Evolutionary conservation across 1,284 basidiomycete species (phyloP).

Genomic region (Ceratobasidium sp.): DNA sequence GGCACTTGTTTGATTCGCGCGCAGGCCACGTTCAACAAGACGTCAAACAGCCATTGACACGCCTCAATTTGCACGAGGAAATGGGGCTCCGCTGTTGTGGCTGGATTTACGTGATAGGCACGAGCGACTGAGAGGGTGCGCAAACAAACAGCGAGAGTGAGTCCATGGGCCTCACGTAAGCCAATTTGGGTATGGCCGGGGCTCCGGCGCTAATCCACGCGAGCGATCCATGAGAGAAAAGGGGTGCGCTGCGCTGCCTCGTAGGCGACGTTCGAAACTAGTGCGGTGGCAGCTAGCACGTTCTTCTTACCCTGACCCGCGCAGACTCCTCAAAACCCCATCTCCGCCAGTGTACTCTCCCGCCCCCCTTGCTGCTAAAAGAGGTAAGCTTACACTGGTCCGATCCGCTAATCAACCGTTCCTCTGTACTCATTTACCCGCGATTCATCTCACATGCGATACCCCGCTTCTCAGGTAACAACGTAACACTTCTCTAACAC

Average conservation of each 20-base stretch:
- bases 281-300: neutral
- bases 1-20: no score
- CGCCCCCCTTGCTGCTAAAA: constrained; percentile 6
- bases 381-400: no score
- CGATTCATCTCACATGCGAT: constrained; percentile 8
- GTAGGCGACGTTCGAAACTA: neutral
- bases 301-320: constrained; percentile 12
- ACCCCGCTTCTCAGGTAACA: neutral
- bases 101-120: no score
- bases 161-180: constrained; percentile 1
- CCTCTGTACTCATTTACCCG: neutral
- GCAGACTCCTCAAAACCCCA: neutral
- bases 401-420: constrained; percentile 13
- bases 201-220: neutral
- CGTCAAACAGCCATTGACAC: no score
- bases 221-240: constrained; percentile 10
- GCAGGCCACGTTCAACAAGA: no score
- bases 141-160: no score
- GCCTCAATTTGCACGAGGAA: no score
- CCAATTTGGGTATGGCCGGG: neutral
- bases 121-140: no score
- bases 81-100: no score
- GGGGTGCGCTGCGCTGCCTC: neutral
- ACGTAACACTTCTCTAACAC: constrained; percentile 7
- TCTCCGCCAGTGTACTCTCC: neutral